Evolutionary conservation across 768 basidiomycete species (phyloP), one percentile per base, ranked within the genome.

Genomic region (Lactarius hatsudake): DNA sequence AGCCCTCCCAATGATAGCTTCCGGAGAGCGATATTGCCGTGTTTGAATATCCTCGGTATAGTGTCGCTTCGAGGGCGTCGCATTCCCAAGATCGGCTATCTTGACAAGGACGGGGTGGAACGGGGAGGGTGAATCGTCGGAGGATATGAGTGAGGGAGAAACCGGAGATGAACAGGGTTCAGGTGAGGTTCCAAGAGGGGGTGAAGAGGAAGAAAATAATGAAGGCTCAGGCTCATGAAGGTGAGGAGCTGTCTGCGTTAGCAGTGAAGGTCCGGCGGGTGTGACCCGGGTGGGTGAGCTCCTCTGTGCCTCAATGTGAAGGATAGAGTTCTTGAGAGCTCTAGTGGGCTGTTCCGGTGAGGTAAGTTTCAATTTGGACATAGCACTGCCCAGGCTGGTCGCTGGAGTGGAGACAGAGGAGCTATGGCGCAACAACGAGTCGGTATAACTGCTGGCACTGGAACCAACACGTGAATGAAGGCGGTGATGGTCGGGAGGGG

Each of bases 1-100:
- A 42, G 84, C 85, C 63, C 88, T 86, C 20, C 95, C 94, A 20
- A 96, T 79, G 71, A 97, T 94, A 62, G 93, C 94, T 76, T 97
- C 94, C n/a, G 94, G 94, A 32, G 91, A 86, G 68, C 94, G 89
- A 76, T 97, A 97, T 75, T 96, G 94, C 53, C 94, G 86, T n/a
- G 94, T 97, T 79, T 96, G 95, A 71, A 96, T 96, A 74, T 95
- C 94, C 73, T 96, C 94, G 10, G 94, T 96, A 75, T 86, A 97
- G 75, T 96, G 94, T 72, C 88, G 87, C 71, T 80, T 88, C n/a
- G 91, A 88, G 18, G 93, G 94, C 42, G 94, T 95, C 30, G 94
- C 95, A 75, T 97, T 97, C 30, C 94, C 94, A 54, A 97, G 80
- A 79, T 97, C 94, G 36, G 94, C 94, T 69, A 97, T 95, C 82